Percentiles rank a stretch among this genome's conserved stretches.
Conservation (phyloP, 176 grass and related monocot genomes). For the Avena insularis region DNA sequence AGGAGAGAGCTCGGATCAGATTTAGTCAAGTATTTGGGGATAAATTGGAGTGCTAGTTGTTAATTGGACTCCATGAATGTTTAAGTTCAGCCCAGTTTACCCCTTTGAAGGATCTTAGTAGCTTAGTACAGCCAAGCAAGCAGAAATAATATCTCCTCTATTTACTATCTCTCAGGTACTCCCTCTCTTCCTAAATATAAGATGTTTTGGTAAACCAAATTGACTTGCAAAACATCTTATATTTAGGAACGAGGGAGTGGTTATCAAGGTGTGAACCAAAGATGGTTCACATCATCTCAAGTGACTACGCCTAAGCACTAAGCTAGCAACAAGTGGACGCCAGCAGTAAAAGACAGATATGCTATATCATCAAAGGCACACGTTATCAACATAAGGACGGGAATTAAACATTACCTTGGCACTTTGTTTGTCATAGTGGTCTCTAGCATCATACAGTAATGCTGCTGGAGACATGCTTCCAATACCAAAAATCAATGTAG, state of each 20-base stretch:
- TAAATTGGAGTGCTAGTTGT: not conserved
- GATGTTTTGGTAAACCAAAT: too few relatives aligned
- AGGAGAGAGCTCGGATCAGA: not conserved
- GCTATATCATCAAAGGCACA: not conserved
- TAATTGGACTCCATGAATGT: slow-evolving; percentile 2
- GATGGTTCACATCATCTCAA: slow-evolving; percentile 2
- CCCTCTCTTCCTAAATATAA: too few relatives aligned
- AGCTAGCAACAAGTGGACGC: slow-evolving; percentile 28
- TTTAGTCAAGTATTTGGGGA: not conserved
- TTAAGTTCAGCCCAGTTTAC: not conserved
- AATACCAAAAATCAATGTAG: slow-evolving; percentile 86
- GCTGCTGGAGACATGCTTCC: slow-evolving; percentile 92
- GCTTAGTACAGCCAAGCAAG: not conserved
- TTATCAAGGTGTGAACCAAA: not conserved
- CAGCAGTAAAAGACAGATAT: slow-evolving; percentile 38
- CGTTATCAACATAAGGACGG: slow-evolving; percentile 11
- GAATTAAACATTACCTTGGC: slow-evolving; percentile 74
- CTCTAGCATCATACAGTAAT: slow-evolving; percentile 93
- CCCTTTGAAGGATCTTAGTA: not conserved
- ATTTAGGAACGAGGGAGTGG: too few relatives aligned
- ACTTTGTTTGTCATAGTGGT: slow-evolving; percentile 94
- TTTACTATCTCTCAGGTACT: slow-evolving; percentile 20
- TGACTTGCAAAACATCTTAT: too few relatives aligned
- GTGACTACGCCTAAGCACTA: not conserved
- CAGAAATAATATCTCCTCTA: not conserved